Evolutionary conservation across 257 asterid genomes (phyloP).

Genomic region (Capsicum pubescens): DNA sequence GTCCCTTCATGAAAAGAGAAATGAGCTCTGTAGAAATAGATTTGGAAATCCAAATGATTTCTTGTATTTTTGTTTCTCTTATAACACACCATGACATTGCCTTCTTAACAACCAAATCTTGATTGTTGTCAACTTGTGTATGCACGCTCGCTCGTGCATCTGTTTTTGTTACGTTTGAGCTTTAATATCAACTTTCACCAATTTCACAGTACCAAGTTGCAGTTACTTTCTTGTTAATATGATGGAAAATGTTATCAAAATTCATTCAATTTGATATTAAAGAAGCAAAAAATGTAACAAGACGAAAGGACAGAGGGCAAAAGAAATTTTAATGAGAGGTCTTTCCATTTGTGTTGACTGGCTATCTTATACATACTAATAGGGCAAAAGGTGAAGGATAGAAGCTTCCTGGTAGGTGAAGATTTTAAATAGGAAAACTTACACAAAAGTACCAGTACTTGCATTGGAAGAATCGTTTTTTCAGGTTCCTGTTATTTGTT

Average conservation of each 20-base stretch:
- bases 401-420: not conserved
- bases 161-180: not conserved
- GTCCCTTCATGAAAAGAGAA: not conserved
- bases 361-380: too few relatives aligned
- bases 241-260: too few relatives aligned
- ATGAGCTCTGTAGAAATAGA: not conserved
- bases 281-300: too few relatives aligned
- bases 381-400: not conserved
- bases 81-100: not conserved
- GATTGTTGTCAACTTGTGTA: not conserved
- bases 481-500: not conserved
- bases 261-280: too few relatives aligned
- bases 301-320: too few relatives aligned
- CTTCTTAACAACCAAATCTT: conserved; percentile 8
- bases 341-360: not conserved
- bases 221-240: too few relatives aligned
- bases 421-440: not conserved
- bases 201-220: too few relatives aligned
- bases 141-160: not conserved
- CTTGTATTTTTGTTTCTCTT: not conserved
- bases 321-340: too few relatives aligned
- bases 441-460: not conserved
- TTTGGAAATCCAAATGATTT: not conserved
- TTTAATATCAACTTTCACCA: not conserved
- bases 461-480: not conserved